Base-by-base conservation (phyloP, 75 land plant species). In the Picea sitchensis region DNA sequence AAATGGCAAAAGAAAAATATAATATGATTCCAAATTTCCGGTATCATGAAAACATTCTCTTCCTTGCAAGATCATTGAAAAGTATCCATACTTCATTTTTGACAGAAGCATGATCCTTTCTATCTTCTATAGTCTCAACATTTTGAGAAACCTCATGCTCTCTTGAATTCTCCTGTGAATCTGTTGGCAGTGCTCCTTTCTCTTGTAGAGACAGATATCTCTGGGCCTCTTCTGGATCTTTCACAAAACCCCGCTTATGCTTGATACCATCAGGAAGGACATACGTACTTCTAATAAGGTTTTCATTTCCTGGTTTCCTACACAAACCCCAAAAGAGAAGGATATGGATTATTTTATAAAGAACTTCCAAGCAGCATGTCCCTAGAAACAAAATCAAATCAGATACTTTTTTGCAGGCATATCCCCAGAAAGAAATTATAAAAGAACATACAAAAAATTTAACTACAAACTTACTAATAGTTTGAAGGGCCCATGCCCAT, bases 241-340 rank as follows among this genome's bases (percentile, higher is more conserved):
- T 97, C 21, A 97, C 92, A 93, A 82, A 92, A 56, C 99, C 99
- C 81, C 88, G 90, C 34, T 85, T 95, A 79, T 90, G 84, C 26
- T 91, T 88, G 14, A 97, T 79, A 72, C 99, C 99, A 88, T 97
- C 99, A 62, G 99, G 99, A 56, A 97, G 88, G 5, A 95, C 94
- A 83, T 97, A 97, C 17, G 93, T 88, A 75, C 95, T 88, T 67
- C 80, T 83, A 11, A 93, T 75, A 21, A 83, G 78, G 77, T 97
- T 97, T 38, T 81, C 89, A 51, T 79, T 87, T 31, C 98, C 98
- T 4, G 57, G 75, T 61, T 73, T 90, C 85, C 98, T 95, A 72
- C 51, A 65, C 14, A 75, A 47, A 38, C 51, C 36, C 31, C 47
- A 56, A 51, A 41, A 14, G 31, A 32, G 59, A 7, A 11, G n/a